A percentile compares a stretch with the other conserved stretches of the same genome.
These are phyloP conservation scores for Blumeria hordei DNA, from an alignment of 2,329 filamentous ascomycete genomes.

Conservation along the genomic window DNA sequence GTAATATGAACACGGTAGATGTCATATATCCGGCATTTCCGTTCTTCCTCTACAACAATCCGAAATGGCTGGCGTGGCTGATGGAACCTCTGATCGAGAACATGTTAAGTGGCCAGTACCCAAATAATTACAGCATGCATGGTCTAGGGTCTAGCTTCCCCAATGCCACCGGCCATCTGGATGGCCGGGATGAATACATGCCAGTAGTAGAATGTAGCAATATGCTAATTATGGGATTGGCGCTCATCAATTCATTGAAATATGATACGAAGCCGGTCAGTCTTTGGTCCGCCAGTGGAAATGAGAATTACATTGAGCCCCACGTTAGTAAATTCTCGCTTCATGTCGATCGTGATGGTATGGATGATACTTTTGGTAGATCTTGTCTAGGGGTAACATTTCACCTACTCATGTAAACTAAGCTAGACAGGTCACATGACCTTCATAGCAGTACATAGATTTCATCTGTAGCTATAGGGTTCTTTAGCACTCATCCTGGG, in stretches of 20 bases:
- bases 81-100: conserved; percentile 63
- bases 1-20: conserved; percentile 67
- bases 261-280: conserved; percentile 36
- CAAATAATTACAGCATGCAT: conserved; percentile 60
- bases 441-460: no score
- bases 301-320: conserved; percentile 8
- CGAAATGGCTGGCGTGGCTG: conserved; percentile 55
- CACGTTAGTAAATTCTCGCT: conserved; percentile 12
- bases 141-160: conserved; percentile 51
- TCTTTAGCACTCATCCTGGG: no score
- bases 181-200: conserved; percentile 40
- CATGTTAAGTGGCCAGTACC: conserved; percentile 61
- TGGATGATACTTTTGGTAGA: conserved; percentile 38
- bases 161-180: conserved; percentile 48
- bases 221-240: conserved; percentile 49
- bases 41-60: conserved; percentile 70
- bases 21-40: conserved; percentile 73
- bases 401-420: no score
- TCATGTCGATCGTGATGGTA: conserved; percentile 23
- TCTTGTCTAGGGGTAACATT: no score
- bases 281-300: conserved; percentile 25
- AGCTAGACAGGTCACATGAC: no score
- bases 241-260: conserved; percentile 48
- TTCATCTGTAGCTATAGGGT: no score
- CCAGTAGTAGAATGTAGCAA: conserved; percentile 42